phyloP scores from a whole-genome alignment of 169 alveolate species.

The Plasmodium knowlesi region DNA sequence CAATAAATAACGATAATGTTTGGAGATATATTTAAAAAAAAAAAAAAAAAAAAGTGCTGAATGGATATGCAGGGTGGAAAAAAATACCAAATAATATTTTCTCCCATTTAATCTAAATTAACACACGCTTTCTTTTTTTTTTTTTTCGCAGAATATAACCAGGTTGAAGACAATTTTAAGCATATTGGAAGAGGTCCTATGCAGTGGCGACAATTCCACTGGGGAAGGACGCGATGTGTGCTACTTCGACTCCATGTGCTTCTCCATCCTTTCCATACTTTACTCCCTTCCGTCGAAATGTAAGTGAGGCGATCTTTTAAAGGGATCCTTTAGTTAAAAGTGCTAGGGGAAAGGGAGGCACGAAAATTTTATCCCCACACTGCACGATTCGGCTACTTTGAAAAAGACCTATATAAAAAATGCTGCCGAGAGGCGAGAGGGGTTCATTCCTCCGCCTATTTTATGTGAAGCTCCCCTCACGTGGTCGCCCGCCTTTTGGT shows the following conservation, averaged over 20 bases:
- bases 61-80: no score
- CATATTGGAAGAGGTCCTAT: constrained; percentile 25
- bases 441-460: not conserved
- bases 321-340: not conserved
- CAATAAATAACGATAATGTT: not conserved
- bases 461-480: not conserved
- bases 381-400: not conserved
- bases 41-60: constrained; percentile 5
- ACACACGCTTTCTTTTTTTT: not conserved
- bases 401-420: not conserved
- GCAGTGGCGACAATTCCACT: not conserved
- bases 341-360: not conserved
- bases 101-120: no score
- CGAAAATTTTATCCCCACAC: not conserved
- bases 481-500: not conserved
- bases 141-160: constrained; percentile 47
- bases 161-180: constrained; percentile 46
- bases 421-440: not conserved
- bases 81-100: no score
- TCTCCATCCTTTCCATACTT: constrained; percentile 65
- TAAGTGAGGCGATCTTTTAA: constrained; percentile 11
- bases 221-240: not conserved
- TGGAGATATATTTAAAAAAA: not conserved
- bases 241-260: constrained; percentile 55
- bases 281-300: constrained; percentile 73